Evolutionary conservation across 1,139 yeast species (phyloP).

Genomic region (Scheffersomyces segobiensis): DNA sequence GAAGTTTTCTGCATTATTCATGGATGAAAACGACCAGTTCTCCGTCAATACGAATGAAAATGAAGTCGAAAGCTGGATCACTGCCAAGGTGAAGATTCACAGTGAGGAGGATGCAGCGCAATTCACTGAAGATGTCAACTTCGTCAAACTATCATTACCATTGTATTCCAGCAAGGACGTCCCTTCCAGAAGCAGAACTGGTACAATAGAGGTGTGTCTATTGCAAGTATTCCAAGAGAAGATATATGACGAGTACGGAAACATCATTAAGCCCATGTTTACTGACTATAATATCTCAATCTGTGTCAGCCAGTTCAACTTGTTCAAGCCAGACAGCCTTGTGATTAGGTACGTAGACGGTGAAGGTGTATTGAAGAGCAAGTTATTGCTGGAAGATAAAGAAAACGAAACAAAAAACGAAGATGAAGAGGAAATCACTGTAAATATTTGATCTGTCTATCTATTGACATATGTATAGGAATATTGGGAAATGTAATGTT

Average conservation of each 20-base stretch:
- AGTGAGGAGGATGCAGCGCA: background rate
- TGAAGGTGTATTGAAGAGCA: slow-evolving; percentile 16
- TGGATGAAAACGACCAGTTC: slow-evolving; percentile 33
- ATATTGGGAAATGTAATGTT: background rate
- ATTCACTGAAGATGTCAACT: slow-evolving; percentile 9
- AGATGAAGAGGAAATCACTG: slow-evolving; percentile 9
- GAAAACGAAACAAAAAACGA: slow-evolving; percentile 2
- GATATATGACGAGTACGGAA: background rate
- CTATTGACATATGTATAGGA: background rate
- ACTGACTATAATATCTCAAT: slow-evolving; percentile 24
- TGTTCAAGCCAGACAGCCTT: slow-evolving; percentile 6
- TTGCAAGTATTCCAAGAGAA: slow-evolving; percentile 11
- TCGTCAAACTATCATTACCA: slow-evolving; percentile 38
- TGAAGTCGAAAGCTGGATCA: slow-evolving; percentile 11
- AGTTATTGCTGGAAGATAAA: slow-evolving; percentile 9
- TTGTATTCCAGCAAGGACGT: slow-evolving; percentile 23
- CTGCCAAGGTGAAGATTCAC: background rate
- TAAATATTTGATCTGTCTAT: slow-evolving; percentile 4
- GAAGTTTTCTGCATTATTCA: slow-evolving; percentile 12
- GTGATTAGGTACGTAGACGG: slow-evolving; percentile 11
- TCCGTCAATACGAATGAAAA: slow-evolving; percentile 14
- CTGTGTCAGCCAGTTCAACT: slow-evolving; percentile 19
- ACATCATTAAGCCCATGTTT: slow-evolving; percentile 2
- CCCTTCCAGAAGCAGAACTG: slow-evolving; percentile 24
- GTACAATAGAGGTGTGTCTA: slow-evolving; percentile 35